phyloP scores from a whole-genome alignment of 1,284 basidiomycete species.

The Sparassis latifolia region DNA sequence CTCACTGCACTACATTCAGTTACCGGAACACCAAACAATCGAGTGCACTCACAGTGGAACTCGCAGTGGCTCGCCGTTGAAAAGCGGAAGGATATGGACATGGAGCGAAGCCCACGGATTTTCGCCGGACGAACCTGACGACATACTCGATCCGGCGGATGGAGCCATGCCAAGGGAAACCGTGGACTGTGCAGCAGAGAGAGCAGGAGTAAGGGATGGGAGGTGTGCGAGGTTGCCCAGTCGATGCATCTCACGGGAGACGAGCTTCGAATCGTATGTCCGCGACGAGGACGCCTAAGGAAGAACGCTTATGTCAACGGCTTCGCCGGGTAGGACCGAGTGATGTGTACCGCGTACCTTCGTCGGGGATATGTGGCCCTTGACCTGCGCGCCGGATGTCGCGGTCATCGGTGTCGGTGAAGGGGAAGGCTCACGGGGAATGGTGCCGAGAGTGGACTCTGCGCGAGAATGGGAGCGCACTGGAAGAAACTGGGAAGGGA shows the following conservation, averaged over 20 bases:
- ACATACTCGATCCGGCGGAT: conserved; percentile 22
- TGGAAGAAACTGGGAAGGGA: conserved; percentile 18
- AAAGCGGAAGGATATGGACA: conserved; percentile 82
- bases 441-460: conserved; percentile 18
- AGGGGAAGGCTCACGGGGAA: conserved; percentile 19
- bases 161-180: conserved; percentile 26
- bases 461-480: conserved; percentile 21
- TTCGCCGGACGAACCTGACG: conserved; percentile 36
- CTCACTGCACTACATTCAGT: conserved; percentile 45
- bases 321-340: neutral
- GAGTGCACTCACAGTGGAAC: conserved; percentile 63
- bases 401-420: conserved; percentile 22
- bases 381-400: conserved; percentile 14
- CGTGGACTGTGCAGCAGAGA: conserved; percentile 32
- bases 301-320: neutral
- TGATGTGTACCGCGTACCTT: conserved; percentile 38
- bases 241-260: conserved; percentile 73
- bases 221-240: conserved; percentile 51
- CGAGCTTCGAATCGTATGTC: conserved; percentile 67
- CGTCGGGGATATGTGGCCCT: conserved; percentile 55
- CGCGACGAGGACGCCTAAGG: conserved; percentile 44
- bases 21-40: neutral
- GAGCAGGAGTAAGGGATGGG: conserved; percentile 30
- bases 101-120: conserved; percentile 81
- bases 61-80: conserved; percentile 87